Evolutionary conservation across 1,284 basidiomycete species (phyloP), one percentile per base, ranked within the genome.

Genomic region (Ceraceosorus bombacis): DNA sequence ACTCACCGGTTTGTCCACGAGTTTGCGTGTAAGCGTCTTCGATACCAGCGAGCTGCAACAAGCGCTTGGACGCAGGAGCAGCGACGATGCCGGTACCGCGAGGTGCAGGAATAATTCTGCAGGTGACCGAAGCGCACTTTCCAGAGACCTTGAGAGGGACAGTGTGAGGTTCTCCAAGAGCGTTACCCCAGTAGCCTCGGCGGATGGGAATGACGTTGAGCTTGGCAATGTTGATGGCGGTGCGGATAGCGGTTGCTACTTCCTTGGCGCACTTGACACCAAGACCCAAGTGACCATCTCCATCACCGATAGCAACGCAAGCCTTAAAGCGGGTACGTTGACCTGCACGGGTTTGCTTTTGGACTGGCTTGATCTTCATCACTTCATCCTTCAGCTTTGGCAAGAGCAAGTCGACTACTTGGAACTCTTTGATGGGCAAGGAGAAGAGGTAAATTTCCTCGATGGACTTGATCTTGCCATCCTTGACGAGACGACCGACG

Each of bases 391-490:
- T 76, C 62, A 77, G 71, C 69, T 75, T 75, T 67, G 75, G 75
- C 46, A 77, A 67, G n/a, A 77, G 65, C 8, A 77, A 64, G 72
- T 77, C 75, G 54, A 77, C 68, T 57, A 76, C 64, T 67, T 77
- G 75, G 71, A 72, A 76, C 72, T 77, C 74, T 69, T 77, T 77
- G 65, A 77, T 73, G 70, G 95, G 93, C 69, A 99, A 88, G 52
- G 95, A 99, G 87, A 98, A 99, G 78, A 99, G 90, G 84, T 98
- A 99, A 82, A 98, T 96, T 81, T 99, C 95, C 81, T 99, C 95
- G 86, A 99, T 95, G 55, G 92, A 96, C 83, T 95, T 96, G 84
- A 99, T 96, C 84, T 98, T 98, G 78, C 93, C 93, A 78, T 97
- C 95, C 83, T 96, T 97, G 60, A 97, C 94, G 76, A 99, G 86